Percentiles rank a stretch among this genome's conserved stretches.
phyloP scores from a whole-genome alignment of 179 eudicot genomes.

The Vitellaria paradoxa region DNA sequence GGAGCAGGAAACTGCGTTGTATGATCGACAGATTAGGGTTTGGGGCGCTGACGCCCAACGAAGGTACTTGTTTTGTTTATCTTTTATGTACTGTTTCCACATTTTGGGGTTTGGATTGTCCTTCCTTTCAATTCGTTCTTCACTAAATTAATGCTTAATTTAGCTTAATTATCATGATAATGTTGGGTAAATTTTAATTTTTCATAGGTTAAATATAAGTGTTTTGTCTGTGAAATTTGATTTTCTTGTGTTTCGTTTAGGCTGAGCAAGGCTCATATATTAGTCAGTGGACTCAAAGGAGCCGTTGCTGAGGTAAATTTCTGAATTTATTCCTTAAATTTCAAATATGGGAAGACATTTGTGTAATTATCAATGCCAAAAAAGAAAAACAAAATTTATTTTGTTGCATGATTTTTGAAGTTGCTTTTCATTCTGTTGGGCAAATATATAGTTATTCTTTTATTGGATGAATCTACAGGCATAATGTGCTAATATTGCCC shows the following conservation, averaged over 20 bases:
- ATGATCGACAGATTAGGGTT: constrained; percentile 98
- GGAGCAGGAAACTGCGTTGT: constrained; percentile 95
- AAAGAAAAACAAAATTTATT: neutral
- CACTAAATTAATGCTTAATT: neutral
- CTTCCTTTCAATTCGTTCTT: neutral
- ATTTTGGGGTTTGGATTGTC: neutral
- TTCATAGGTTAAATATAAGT: neutral
- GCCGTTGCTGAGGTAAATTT: constrained; percentile 72
- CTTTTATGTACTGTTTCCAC: neutral
- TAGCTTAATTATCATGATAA: neutral
- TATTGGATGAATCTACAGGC: neutral
- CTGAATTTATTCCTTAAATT: neutral
- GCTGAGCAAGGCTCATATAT: constrained; percentile 85
- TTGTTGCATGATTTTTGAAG: neutral
- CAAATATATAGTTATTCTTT: neutral
- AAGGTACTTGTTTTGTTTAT: constrained; percentile 39
- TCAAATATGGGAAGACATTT: too few relatives aligned
- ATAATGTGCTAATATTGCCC: neutral
- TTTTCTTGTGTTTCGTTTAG: constrained; percentile 34
- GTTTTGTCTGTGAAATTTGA: neutral
- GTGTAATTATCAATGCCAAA: neutral
- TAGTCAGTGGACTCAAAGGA: constrained; percentile 85
- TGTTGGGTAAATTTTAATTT: neutral
- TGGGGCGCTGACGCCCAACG: constrained; percentile 99
- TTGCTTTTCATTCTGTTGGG: neutral